Base-by-base conservation (phyloP, 2,329 filamentous ascomycete species). In the Fusarium ambrosium region DNA sequence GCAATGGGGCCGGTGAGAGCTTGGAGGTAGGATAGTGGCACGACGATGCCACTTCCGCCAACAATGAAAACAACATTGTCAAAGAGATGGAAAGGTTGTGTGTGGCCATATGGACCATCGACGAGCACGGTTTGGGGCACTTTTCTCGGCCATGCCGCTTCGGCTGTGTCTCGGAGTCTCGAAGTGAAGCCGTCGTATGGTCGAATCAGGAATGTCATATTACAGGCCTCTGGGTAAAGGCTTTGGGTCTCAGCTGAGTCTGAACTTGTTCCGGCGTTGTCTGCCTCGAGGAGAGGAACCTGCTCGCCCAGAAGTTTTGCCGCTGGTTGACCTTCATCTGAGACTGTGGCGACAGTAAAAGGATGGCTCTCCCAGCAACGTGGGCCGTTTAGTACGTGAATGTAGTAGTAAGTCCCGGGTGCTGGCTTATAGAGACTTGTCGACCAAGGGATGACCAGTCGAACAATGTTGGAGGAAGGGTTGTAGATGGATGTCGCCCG, bases 311-410 rank as follows among this genome's bases (percentile, higher is more conserved):
- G 66, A 0, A 78, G 62, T 22, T 81, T 80, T 0, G 69, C 45
- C 2, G 48, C 53, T 0, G 39, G 60, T 11, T 76, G 29, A 1
- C 64, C 65, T 29, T 74, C 62, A 37, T 79, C 74, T 4, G 66
- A 48, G 2, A 82, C 73, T 10, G 78, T 79, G 1, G 85, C 85
- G 13, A 88, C 83, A 0, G 87, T 88, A 62, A 88, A 88, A 0
- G 87, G 87, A 53, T 88, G 87, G 67, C 85, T 87, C 68, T 88
- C 86, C 87, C 87, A 88, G 62, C 82, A 83, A 1, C 80, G 77
- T 14, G 78, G 65, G 24, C 81, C 82, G 58, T 84, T 80, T 6
- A 87, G 81, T 8, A 86, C 79, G 58, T 85, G 84, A 1, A 88
- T 71, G 64, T 86, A 88, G 72, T 86, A 88, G 72, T 82, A 87